Conservation (phyloP, 441 rosid genomes). For the Rhodomyrtus psidioides region DNA sequence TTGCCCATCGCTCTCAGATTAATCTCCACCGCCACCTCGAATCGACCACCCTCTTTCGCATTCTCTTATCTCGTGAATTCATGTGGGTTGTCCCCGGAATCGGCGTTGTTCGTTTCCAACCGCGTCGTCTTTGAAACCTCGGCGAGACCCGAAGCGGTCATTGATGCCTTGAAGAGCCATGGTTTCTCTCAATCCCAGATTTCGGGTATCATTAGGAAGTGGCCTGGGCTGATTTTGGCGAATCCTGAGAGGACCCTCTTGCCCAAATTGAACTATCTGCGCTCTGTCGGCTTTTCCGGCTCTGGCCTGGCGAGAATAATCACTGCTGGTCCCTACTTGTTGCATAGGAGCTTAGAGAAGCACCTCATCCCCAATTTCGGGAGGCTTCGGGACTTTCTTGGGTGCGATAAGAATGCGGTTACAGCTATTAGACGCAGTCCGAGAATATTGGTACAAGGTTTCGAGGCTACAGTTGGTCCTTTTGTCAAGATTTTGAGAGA, state of each 20-base stretch:
- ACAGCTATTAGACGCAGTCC: background rate
- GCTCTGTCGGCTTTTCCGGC: background rate
- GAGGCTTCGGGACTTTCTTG: background rate
- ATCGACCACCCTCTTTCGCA: background rate
- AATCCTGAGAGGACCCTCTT: background rate
- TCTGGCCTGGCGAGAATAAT: background rate
- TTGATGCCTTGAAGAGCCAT: background rate
- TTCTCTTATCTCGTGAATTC: background rate
- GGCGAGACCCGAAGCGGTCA: background rate
- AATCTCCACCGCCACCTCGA: background rate
- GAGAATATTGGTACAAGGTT: background rate
- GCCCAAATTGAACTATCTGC: constrained; percentile 2
- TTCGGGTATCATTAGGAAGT: background rate
- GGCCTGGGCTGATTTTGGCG: background rate
- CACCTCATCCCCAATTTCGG: background rate
- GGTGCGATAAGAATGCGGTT: background rate
- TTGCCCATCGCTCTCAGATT: background rate
- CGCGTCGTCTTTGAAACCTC: background rate
- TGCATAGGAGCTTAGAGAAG: constrained; percentile 4
- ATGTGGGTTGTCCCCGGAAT: background rate
- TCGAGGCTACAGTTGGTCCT: background rate
- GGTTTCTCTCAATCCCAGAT: constrained; percentile 3
- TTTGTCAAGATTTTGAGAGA: background rate
- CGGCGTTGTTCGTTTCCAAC: background rate
- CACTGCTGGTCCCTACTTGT: background rate